phyloP scores from a whole-genome alignment of 2,329 filamentous ascomycete species.

The Aspergillus bombycis region DNA sequence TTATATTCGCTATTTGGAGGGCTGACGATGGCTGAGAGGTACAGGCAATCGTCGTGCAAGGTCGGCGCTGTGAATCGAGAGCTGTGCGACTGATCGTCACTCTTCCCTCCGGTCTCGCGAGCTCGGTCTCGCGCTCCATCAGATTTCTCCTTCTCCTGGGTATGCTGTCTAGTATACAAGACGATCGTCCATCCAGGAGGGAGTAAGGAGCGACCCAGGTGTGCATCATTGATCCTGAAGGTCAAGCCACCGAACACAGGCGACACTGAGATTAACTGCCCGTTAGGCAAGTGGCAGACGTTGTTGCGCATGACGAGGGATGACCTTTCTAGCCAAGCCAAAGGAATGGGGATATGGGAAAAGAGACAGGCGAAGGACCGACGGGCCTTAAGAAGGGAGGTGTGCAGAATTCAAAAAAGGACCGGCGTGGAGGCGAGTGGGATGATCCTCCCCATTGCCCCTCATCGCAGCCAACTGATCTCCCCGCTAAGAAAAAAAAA shows the following conservation, averaged over 20 bases:
- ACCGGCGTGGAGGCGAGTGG: neutral
- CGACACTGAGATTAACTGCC: conserved; percentile 77
- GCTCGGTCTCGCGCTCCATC: conserved; percentile 20
- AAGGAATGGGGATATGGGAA: neutral
- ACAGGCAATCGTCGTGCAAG: conserved; percentile 76
- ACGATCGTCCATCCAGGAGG: conserved; percentile 90
- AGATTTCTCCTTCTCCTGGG: conserved; percentile 20
- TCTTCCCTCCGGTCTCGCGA: conserved; percentile 22
- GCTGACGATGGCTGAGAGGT: conserved; percentile 88
- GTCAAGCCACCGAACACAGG: conserved; percentile 90
- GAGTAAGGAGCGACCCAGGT: conserved; percentile 63
- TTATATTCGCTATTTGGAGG: conserved; percentile 80
- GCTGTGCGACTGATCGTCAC: conserved; percentile 38
- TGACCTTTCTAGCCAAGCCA: neutral
- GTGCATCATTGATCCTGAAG: conserved; percentile 82
- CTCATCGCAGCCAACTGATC: neutral
- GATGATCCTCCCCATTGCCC: neutral
- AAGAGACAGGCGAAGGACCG: neutral
- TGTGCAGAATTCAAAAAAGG: neutral
- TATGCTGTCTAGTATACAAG: conserved; percentile 66
- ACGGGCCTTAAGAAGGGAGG: neutral
- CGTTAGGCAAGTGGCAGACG: conserved; percentile 73
- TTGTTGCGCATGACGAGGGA: conserved; percentile 30
- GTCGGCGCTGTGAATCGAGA: conserved; percentile 72
- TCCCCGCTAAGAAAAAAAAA: neutral